Evolutionary conservation across 2,329 filamentous ascomycete species (phyloP).

Genomic region (Calonectria pseudoturangicola): DNA sequence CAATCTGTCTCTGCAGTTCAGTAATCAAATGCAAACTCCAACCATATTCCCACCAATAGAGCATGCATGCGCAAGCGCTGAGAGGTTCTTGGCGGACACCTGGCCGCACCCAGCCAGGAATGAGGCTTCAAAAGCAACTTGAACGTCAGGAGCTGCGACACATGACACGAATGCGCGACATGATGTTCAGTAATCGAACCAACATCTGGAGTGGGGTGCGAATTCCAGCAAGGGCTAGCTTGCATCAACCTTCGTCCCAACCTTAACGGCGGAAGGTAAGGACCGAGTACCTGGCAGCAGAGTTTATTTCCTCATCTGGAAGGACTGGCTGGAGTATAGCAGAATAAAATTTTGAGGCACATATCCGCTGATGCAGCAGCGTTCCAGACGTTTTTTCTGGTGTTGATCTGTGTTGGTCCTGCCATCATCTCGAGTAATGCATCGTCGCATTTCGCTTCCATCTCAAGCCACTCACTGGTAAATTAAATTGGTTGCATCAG

Average conservation of each 20-base stretch:
- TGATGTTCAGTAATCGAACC: neutral
- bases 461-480: too few relatives aligned
- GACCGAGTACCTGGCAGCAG: neutral
- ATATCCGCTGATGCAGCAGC: neutral
- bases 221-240: neutral
- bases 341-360: neutral
- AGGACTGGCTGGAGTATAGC: neutral
- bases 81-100: neutral
- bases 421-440: too few relatives aligned
- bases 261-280: neutral
- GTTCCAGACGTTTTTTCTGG: neutral
- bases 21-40: conserved; percentile 9
- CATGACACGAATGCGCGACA: neutral
- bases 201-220: too few relatives aligned
- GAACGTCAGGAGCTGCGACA: neutral
- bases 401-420: neutral
- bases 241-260: neutral
- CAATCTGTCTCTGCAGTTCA: neutral
- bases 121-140: neutral
- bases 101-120: neutral
- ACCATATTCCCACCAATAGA: neutral
- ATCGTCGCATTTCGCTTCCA: too few relatives aligned
- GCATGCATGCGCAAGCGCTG: neutral
- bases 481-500: neutral
- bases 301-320: neutral